Conservation (phyloP, 768 basidiomycete species). For the Sporobolomyces pararoseus region DNA sequence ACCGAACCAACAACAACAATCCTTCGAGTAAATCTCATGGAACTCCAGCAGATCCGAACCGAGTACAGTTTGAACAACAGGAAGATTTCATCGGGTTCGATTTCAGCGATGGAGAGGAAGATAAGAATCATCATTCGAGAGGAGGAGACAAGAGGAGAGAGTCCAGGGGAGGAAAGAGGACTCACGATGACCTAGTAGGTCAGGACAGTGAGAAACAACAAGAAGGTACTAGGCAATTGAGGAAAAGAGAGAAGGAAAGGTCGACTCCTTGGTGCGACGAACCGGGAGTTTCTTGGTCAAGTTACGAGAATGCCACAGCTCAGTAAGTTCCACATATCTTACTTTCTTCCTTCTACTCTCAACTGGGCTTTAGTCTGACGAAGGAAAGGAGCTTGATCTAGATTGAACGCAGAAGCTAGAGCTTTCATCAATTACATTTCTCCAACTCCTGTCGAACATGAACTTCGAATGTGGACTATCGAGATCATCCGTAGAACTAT, state of each 20-base stretch:
- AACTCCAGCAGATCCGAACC: constrained; percentile 2
- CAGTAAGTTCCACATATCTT: constrained; percentile 13
- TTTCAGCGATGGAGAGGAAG: constrained; percentile 15
- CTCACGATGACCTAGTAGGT: constrained; percentile 14
- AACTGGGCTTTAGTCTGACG: too few species aligned
- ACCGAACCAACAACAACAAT: background rate
- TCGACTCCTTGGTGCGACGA: constrained; percentile 39
- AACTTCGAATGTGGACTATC: constrained; percentile 71
- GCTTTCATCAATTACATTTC: constrained; percentile 84
- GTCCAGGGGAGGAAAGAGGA: too few species aligned
- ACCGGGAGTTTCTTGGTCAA: constrained; percentile 38
- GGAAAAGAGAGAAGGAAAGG: constrained; percentile 28
- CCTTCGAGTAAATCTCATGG: background rate
- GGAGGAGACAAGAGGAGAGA: too few species aligned
- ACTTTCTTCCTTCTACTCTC: background rate
- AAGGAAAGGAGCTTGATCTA: constrained; percentile 48
- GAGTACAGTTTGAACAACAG: constrained; percentile 39
- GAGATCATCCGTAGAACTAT: constrained; percentile 66
- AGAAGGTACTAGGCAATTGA: constrained; percentile 24
- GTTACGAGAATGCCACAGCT: constrained; percentile 14
- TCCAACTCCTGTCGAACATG: constrained; percentile 78
- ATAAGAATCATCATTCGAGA: constrained; percentile 7
- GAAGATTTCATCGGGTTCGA: constrained; percentile 45
- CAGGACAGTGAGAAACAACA: constrained; percentile 22
- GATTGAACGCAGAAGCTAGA: constrained; percentile 79